phyloP scores from a whole-genome alignment of 2,329 filamentous ascomycete species.

The Ascochyta pisi region DNA sequence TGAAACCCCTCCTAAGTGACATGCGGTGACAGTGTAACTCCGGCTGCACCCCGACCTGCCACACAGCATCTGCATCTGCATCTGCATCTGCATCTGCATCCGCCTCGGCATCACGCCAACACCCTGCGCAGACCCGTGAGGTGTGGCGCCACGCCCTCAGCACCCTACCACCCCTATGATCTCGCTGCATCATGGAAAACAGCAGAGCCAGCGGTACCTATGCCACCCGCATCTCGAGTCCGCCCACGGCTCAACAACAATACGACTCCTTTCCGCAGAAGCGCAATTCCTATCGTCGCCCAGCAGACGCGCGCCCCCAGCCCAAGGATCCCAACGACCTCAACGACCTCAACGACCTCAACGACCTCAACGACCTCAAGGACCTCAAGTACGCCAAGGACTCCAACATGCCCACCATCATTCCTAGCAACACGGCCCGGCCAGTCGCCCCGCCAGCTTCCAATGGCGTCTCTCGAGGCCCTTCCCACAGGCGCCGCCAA shows the following conservation, averaged over 20 bases:
- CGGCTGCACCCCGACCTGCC: conserved; percentile 19
- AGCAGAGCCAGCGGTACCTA: conserved; percentile 28
- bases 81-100: conserved; percentile 3
- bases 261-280: conserved; percentile 43
- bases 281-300: conserved; percentile 43
- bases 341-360: too few relatives aligned
- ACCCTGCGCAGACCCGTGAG: not conserved
- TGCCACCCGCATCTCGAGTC: conserved; percentile 14
- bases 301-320: conserved; percentile 38
- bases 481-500: conserved; percentile 41
- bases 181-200: conserved; percentile 39
- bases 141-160: conserved; percentile 1
- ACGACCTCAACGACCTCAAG: too few relatives aligned
- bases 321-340: conserved; percentile 17
- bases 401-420: conserved; percentile 22
- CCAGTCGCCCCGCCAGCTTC: conserved; percentile 35
- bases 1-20: conserved; percentile 20
- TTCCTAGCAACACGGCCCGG: conserved; percentile 40
- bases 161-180: conserved; percentile 25
- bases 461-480: conserved; percentile 15
- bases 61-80: conserved; percentile 17
- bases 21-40: conserved; percentile 30
- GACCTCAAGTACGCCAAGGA: not conserved
- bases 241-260: conserved; percentile 29
- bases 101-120: conserved; percentile 15